These are phyloP conservation scores for Sedum album DNA, from an alignment of 164 flowering plant species.

Conservation along the genomic window DNA sequence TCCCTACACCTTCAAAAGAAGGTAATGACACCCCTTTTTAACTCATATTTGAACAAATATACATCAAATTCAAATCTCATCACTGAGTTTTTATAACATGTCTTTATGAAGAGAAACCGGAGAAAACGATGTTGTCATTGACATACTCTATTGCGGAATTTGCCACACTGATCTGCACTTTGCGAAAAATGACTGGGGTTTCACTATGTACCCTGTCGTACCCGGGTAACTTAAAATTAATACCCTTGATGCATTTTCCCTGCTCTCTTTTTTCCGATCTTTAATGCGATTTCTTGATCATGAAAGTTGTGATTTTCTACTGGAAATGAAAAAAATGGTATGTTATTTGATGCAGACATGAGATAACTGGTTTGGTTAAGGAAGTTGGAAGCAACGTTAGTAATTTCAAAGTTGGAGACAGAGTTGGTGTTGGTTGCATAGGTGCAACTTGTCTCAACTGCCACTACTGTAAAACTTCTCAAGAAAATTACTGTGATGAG, in stretches of 20 bases:
- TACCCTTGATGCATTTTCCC: not conserved
- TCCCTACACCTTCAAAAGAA: slow-evolving; percentile 56
- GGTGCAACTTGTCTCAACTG: slow-evolving; percentile 44
- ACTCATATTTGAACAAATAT: too few species aligned
- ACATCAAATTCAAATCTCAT: not conserved
- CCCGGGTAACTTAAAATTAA: slow-evolving; percentile 47
- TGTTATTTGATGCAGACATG: slow-evolving; percentile 38
- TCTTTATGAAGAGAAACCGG: slow-evolving; percentile 46
- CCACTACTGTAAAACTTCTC: slow-evolving; percentile 28
- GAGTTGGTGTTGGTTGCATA: slow-evolving; percentile 55
- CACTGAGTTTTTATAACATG: not conserved
- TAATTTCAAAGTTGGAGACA: slow-evolving; percentile 45
- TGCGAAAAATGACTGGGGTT: slow-evolving; percentile 62
- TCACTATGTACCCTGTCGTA: slow-evolving; percentile 65
- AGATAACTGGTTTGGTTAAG: slow-evolving; percentile 45
- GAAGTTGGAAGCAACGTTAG: slow-evolving; percentile 47
- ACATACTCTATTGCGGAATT: slow-evolving; percentile 65
- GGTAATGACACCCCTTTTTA: too few species aligned
- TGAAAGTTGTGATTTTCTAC: not conserved
- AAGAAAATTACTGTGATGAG: slow-evolving; percentile 46
- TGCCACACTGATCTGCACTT: slow-evolving; percentile 73
- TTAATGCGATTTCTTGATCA: not conserved
- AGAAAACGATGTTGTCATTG: slow-evolving; percentile 48
- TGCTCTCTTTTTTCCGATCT: not conserved
- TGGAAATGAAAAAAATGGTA: not conserved